Evolutionary conservation across 2,329 filamentous ascomycete genomes (phyloP).

Genomic region (Triangularia setosa): DNA sequence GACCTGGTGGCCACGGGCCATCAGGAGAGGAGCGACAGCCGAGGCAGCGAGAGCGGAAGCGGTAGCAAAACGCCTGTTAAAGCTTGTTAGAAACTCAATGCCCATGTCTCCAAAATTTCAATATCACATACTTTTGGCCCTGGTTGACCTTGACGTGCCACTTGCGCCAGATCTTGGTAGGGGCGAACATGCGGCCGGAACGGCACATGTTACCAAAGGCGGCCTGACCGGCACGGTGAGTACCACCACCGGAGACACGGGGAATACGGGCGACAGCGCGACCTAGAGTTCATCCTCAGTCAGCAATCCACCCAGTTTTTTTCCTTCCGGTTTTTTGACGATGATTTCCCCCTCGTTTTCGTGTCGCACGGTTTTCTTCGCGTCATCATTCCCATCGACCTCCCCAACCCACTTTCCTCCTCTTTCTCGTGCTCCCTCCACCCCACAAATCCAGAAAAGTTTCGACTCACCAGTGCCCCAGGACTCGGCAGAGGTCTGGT

Average conservation of each 20-base stretch:
- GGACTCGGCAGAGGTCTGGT: conserved; percentile 99
- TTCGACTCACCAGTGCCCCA: conserved; percentile 51
- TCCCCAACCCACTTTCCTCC: neutral
- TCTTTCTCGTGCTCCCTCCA: neutral
- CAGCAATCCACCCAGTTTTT: conserved; percentile 13
- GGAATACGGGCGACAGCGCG: conserved; percentile 99
- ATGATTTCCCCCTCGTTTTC: conserved; percentile 1
- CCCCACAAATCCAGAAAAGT: conserved; percentile 3
- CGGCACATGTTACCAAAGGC: conserved; percentile 99
- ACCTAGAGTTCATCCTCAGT: conserved; percentile 52
- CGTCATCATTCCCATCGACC: neutral
- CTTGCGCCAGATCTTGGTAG: conserved; percentile 99
- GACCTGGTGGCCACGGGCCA: conserved; percentile 96
- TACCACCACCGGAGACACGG: conserved; percentile 99
- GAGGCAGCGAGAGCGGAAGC: conserved; percentile 96
- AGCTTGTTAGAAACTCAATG: conserved; percentile 24
- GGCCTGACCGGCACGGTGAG: conserved; percentile 99
- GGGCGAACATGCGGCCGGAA: conserved; percentile 99
- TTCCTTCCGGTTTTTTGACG: neutral
- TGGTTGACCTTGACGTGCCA: conserved; percentile 99
- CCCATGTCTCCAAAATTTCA: conserved; percentile 4
- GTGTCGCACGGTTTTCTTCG: neutral
- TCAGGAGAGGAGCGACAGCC: conserved; percentile 87
- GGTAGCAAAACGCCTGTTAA: conserved; percentile 83
- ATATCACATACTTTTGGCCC: conserved; percentile 76